phyloP scores from a whole-genome alignment of 1,139 yeast genomes.

The Kurtzmaniella natalensis region DNA sequence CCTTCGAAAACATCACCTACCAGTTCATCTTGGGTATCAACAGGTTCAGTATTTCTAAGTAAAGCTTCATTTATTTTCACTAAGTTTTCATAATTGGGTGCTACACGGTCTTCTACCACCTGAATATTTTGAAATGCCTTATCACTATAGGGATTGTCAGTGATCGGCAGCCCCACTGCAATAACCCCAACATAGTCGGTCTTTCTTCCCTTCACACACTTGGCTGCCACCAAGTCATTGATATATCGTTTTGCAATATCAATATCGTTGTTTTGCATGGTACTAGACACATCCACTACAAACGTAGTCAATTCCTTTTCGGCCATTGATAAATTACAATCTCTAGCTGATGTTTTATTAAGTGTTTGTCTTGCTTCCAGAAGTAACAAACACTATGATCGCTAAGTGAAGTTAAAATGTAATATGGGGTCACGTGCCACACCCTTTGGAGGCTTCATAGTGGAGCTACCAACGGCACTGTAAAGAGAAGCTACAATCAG shows the following conservation, averaged over 20 bases:
- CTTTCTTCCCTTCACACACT: conserved; percentile 49
- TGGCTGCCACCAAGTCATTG: conserved; percentile 36
- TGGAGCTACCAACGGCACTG: no score
- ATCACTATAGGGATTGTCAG: conserved; percentile 18
- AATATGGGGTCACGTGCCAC: no score
- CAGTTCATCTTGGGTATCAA: conserved; percentile 5
- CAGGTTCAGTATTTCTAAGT: conserved; percentile 9
- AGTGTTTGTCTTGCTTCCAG: no score
- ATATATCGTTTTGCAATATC: conserved; percentile 38
- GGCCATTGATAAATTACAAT: no score
- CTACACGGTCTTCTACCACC: conserved; percentile 19
- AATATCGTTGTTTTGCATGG: conserved; percentile 38
- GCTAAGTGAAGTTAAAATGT: no score
- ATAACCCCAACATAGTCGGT: conserved; percentile 52
- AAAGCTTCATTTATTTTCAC: conserved; percentile 8
- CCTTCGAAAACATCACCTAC: conserved; percentile 26
- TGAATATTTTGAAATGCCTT: conserved; percentile 24
- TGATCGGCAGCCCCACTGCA: conserved; percentile 29
- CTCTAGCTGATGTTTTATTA: no score
- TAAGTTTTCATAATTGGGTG: conserved; percentile 21
- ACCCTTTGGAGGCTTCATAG: no score
- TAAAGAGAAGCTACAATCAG: no score
- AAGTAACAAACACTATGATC: no score
- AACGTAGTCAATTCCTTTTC: conserved; percentile 48
- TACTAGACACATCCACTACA: conserved; percentile 47